These are phyloP conservation scores for Starmerella bombicola DNA, from an alignment of 805 yeast species.

Conservation along the genomic window DNA sequence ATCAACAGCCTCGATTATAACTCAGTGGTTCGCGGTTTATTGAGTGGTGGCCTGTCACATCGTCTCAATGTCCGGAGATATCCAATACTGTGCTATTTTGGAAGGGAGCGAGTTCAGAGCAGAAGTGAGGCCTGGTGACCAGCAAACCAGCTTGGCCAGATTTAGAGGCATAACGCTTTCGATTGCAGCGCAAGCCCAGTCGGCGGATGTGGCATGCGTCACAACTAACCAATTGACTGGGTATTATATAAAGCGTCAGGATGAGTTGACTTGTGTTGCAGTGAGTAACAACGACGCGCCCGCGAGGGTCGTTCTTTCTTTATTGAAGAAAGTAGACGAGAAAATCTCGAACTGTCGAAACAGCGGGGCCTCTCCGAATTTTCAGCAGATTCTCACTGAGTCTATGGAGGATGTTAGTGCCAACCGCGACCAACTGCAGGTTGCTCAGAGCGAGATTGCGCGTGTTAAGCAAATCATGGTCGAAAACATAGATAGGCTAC, in stretches of 20 bases:
- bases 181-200: conserved; percentile 19
- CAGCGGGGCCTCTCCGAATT: conserved; percentile 2
- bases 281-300: conserved; percentile 18
- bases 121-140: conserved; percentile 1
- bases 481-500: conserved; percentile 56
- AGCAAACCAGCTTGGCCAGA: neutral
- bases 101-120: conserved; percentile 1
- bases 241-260: conserved; percentile 12
- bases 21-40: too few species aligned
- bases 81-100: conserved; percentile 8
- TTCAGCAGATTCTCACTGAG: conserved; percentile 14
- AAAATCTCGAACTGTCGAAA: conserved; percentile 12
- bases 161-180: conserved; percentile 16
- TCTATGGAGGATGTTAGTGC: conserved; percentile 9
- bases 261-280: conserved; percentile 10
- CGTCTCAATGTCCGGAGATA: conserved; percentile 1
- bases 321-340: conserved; percentile 21
- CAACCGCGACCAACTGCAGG: conserved; percentile 21
- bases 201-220: conserved; percentile 17
- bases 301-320: conserved; percentile 22
- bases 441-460: conserved; percentile 39
- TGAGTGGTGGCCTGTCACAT: too few species aligned
- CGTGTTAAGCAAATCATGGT: conserved; percentile 58
- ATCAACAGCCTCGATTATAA: too few species aligned
- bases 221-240: conserved; percentile 14